Conservation (phyloP, 805 yeast species). For the Wickerhamomyces sydowiorum region DNA sequence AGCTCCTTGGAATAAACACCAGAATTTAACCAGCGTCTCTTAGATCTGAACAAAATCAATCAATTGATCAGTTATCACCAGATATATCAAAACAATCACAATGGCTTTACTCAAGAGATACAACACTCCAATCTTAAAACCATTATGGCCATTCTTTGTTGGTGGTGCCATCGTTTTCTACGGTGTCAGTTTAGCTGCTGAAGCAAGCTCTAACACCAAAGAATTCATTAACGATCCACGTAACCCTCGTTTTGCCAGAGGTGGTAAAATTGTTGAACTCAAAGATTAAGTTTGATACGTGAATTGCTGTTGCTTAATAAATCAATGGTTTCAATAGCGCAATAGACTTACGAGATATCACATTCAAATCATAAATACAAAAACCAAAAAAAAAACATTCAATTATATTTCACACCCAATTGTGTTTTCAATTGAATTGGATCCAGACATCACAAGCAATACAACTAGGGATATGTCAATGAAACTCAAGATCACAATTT, state of each 20-base stretch:
- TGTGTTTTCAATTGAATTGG: no score
- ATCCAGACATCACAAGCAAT: no score
- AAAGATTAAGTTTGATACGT: slow-evolving; percentile 14
- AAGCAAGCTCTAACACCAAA: slow-evolving; percentile 61
- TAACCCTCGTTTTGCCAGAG: slow-evolving; percentile 80
- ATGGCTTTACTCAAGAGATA: slow-evolving; percentile 34
- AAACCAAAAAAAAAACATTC: background rate
- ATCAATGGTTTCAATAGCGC: no score
- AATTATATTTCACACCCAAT: background rate
- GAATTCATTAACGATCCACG: slow-evolving; percentile 94
- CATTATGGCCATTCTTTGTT: slow-evolving; percentile 84
- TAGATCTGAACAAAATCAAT: background rate
- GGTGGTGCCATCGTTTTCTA: slow-evolving; percentile 76
- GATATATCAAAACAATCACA: slow-evolving; percentile 1
- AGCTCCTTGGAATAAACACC: background rate
- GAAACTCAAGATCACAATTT: no score
- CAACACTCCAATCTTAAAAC: slow-evolving; percentile 45
- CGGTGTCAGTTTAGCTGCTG: slow-evolving; percentile 64
- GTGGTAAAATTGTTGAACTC: slow-evolving; percentile 41
- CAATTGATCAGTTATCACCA: background rate
- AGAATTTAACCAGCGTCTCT: background rate
- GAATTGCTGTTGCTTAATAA: no score
- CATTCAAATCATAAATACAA: background rate
- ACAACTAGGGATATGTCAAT: no score
- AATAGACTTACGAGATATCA: background rate